These are phyloP conservation scores for Zygoascus meyerae DNA, from an alignment of 1,139 yeast species.

Conservation along the genomic window DNA sequence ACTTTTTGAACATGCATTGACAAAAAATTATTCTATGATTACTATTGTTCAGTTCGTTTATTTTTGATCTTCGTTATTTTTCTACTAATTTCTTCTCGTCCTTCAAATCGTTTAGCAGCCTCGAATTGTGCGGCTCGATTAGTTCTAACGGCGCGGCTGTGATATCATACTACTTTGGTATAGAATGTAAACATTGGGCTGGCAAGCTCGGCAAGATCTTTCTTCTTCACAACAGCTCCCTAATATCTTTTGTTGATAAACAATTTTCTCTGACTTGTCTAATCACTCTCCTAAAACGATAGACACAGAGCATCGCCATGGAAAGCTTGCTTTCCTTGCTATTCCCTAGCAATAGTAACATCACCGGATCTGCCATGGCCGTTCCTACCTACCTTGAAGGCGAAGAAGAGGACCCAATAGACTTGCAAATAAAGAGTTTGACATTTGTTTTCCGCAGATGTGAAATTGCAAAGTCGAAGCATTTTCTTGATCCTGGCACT, in stretches of 20 bases:
- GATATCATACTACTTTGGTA: constrained; percentile 1
- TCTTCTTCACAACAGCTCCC: no score
- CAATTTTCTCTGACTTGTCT: neutral
- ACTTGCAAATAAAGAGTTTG: constrained; percentile 53
- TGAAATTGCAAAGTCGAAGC: constrained; percentile 41
- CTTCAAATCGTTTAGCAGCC: neutral
- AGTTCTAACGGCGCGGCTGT: constrained; percentile 3
- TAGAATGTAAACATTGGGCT: constrained; percentile 7
- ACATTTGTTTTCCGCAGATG: constrained; percentile 52
- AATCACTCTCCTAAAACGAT: neutral
- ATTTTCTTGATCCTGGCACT: constrained; percentile 23
- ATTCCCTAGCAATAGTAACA: constrained; percentile 24
- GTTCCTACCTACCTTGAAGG: constrained; percentile 49
- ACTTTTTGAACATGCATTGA: no score
- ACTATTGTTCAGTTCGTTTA: no score
- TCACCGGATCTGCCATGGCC: constrained; percentile 22
- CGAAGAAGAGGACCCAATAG: constrained; percentile 48
- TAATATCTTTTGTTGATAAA: no score
- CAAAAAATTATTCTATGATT: no score
- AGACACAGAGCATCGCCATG: constrained; percentile 17
- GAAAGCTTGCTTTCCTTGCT: constrained; percentile 27
- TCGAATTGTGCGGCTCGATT: neutral
- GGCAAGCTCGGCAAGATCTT: no score
- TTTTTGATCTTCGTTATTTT: neutral
- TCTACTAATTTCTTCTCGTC: neutral